Evolutionary conservation across 2,329 filamentous ascomycete genomes (phyloP).

Genomic region (Penicillium sp.): DNA sequence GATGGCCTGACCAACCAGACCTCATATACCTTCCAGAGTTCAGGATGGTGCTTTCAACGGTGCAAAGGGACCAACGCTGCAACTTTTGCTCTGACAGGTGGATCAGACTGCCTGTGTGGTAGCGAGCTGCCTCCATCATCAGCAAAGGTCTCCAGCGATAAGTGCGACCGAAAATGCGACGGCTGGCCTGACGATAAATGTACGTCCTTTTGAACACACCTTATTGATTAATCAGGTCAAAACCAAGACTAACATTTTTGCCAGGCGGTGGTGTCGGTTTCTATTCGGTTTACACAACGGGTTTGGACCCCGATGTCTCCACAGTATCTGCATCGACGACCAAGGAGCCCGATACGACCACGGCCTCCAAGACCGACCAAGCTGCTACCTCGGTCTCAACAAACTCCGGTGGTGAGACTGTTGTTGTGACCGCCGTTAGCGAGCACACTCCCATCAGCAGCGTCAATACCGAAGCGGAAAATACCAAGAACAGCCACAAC

Average conservation of each 20-base stretch:
- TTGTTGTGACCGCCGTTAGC: conserved; percentile 35
- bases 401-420: conserved; percentile 29
- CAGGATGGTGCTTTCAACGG: conserved; percentile 54
- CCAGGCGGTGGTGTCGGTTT: conserved; percentile 57
- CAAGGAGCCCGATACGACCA: conserved; percentile 22
- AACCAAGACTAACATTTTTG: conserved; percentile 26
- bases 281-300: conserved; percentile 54
- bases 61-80: conserved; percentile 50
- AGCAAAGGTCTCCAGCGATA: conserved; percentile 53
- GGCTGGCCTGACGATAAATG: conserved; percentile 64
- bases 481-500: conserved; percentile 53
- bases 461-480: conserved; percentile 6
- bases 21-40: conserved; percentile 52
- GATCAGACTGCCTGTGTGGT: conserved; percentile 70
- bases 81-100: conserved; percentile 63
- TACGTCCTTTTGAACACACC: conserved; percentile 46
- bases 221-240: background rate
- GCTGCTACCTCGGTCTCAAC: conserved; percentile 22
- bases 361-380: conserved; percentile 10
- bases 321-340: conserved; percentile 27
- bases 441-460: conserved; percentile 14
- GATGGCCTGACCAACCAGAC: conserved; percentile 50
- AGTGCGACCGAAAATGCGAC: conserved; percentile 65
- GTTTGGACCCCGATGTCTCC: conserved; percentile 41
- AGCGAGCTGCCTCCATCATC: conserved; percentile 60